Conservation (phyloP, 768 basidiomycete genomes). For the Lactarius psammicola region DNA sequence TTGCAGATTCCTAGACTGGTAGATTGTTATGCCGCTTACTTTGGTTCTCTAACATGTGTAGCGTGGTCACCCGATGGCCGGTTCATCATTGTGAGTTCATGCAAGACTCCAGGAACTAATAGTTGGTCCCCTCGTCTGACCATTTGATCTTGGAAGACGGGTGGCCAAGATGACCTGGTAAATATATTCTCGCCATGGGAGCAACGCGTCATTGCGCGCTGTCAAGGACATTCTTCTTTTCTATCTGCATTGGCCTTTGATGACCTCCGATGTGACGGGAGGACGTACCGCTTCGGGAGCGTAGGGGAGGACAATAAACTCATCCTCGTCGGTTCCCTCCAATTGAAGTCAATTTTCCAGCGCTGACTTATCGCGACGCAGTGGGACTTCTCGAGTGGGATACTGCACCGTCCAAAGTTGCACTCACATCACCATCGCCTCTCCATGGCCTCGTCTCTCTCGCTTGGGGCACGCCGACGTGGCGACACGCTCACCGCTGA, state of each 20-base stretch:
- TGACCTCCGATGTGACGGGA: constrained; percentile 78
- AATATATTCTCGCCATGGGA: constrained; percentile 96
- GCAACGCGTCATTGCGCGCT: constrained; percentile 89
- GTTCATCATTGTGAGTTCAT: constrained; percentile 68
- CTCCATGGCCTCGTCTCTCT: constrained; percentile 77
- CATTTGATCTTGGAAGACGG: constrained; percentile 53
- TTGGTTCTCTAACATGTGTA: constrained; percentile 85
- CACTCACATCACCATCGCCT: constrained; percentile 68
- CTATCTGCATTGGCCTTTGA: constrained; percentile 90
- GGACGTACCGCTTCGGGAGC: constrained; percentile 92
- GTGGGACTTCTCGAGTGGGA: constrained; percentile 96
- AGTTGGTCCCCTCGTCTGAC: not conserved
- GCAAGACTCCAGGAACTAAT: not conserved
- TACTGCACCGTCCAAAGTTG: constrained; percentile 83
- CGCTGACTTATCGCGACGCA: constrained; percentile 33
- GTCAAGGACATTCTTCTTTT: constrained; percentile 96
- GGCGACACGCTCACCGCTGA: constrained; percentile 38
- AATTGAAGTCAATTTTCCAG: not conserved
- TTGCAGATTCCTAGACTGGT: constrained; percentile 57
- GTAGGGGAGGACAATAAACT: constrained; percentile 97
- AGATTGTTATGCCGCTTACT: constrained; percentile 93
- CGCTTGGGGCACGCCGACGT: constrained; percentile 63
- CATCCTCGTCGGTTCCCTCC: constrained; percentile 63
- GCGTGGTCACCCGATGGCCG: constrained; percentile 96
- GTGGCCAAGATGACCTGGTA: constrained; percentile 94